These are phyloP conservation scores for Ceratocystis lukuohia DNA, from an alignment of 2,329 filamentous ascomycete species.

Conservation along the genomic window DNA sequence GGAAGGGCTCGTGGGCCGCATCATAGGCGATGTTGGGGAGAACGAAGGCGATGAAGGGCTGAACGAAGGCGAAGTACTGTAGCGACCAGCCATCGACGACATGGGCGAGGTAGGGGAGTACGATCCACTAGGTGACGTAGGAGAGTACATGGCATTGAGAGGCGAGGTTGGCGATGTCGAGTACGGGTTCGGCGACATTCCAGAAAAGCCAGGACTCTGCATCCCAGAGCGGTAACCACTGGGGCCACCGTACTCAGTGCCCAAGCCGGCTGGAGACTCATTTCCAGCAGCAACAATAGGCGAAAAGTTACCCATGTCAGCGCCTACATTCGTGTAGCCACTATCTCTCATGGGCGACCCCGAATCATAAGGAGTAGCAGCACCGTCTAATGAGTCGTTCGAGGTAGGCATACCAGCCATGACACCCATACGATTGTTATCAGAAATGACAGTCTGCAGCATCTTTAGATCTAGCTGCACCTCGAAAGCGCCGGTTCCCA, in stretches of 20 bases:
- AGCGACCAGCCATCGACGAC: slow-evolving; percentile 39
- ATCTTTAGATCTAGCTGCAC: slow-evolving; percentile 87
- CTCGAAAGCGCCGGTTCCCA: slow-evolving; percentile 94
- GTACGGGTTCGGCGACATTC: slow-evolving; percentile 59
- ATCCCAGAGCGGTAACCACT: slow-evolving; percentile 37
- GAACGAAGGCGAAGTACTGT: slow-evolving; percentile 48
- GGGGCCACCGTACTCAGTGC: slow-evolving; percentile 43
- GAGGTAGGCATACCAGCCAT: slow-evolving; percentile 69
- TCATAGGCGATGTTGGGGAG: slow-evolving; percentile 47
- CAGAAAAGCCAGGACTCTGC: slow-evolving; percentile 47
- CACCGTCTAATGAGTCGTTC: slow-evolving; percentile 62
- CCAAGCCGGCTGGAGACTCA: slow-evolving; percentile 53
- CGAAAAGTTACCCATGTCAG: slow-evolving; percentile 54
- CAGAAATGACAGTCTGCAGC: slow-evolving; percentile 86
- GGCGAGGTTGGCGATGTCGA: slow-evolving; percentile 55
- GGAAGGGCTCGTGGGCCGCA: slow-evolving; percentile 41
- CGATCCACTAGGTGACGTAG: slow-evolving; percentile 58
- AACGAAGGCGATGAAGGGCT: slow-evolving; percentile 51
- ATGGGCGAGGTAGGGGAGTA: slow-evolving; percentile 68
- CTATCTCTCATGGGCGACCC: slow-evolving; percentile 66
- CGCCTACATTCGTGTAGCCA: slow-evolving; percentile 49
- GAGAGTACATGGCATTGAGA: slow-evolving; percentile 48
- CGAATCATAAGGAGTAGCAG: slow-evolving; percentile 87
- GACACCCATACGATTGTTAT: slow-evolving; percentile 74
- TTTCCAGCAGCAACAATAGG: slow-evolving; percentile 66